Evolutionary conservation across 495 filamentous ascomycete genomes (phyloP).

Genomic region (Neurospora cerealis): DNA sequence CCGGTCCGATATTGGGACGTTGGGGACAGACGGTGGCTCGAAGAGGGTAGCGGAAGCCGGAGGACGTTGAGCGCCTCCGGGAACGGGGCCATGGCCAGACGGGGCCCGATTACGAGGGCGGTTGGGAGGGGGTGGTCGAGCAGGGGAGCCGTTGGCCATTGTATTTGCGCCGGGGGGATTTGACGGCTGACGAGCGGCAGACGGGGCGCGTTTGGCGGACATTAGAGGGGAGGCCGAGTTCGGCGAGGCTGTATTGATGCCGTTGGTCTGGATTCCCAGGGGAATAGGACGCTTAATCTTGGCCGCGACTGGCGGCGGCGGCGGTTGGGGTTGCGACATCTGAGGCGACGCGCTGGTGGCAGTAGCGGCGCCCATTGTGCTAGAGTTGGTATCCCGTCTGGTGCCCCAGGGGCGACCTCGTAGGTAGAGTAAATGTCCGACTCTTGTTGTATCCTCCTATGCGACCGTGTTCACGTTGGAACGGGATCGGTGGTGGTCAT

Average conservation of each 20-base stretch:
- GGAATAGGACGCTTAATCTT: conserved; percentile 69
- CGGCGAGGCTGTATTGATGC: conserved; percentile 45
- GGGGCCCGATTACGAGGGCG: conserved; percentile 39
- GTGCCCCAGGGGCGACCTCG: not conserved
- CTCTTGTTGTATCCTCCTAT: not conserved
- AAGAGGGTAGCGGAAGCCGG: not conserved
- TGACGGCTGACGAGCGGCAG: conserved; percentile 23
- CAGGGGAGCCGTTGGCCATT: conserved; percentile 24
- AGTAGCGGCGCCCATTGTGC: not conserved
- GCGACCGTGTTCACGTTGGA: not conserved
- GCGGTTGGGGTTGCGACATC: conserved; percentile 33
- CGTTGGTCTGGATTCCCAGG: conserved; percentile 60
- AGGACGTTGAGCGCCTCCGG: conserved; percentile 12
- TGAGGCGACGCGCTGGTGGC: conserved; percentile 4
- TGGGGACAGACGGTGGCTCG: not conserved
- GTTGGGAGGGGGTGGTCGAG: conserved; percentile 22
- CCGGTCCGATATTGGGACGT: conserved; percentile 48
- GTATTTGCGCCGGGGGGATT: conserved; percentile 38
- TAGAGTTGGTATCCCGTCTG: not conserved
- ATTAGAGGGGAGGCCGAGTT: conserved; percentile 59
- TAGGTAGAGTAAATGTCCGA: not conserved
- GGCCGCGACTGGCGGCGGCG: conserved; percentile 41
- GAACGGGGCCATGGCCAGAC: conserved; percentile 34
- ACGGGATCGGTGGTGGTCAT: not conserved
- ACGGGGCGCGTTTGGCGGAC: conserved; percentile 50